A percentile compares a stretch with the other conserved stretches of the same genome.
phyloP scores from a whole-genome alignment of 164 flowering plant species.

The Magnolia officinalis region DNA sequence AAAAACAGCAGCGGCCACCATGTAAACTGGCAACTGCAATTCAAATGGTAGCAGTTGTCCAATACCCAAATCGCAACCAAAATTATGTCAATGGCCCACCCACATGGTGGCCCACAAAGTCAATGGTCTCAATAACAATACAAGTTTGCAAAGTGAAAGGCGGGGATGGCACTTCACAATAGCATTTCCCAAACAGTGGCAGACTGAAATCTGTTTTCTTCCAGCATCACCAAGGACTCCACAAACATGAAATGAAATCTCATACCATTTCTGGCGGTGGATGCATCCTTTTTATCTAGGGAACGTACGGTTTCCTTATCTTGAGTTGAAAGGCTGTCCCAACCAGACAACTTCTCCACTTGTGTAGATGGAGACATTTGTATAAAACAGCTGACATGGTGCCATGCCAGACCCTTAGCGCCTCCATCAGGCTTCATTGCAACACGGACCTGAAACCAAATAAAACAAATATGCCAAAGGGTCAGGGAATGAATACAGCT shows the following conservation, averaged over 20 bases:
- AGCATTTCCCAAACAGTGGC: not conserved
- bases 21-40: too few relatives aligned
- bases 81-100: too few relatives aligned
- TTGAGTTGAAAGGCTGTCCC: conserved; percentile 58
- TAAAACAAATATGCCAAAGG: not conserved
- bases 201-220: not conserved
- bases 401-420: conserved; percentile 68
- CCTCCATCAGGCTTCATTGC: conserved; percentile 66
- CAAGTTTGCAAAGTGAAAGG: too few relatives aligned
- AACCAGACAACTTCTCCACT: conserved; percentile 65
- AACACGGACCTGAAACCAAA: conserved; percentile 57
- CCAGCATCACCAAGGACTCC: not conserved
- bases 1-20: too few relatives aligned
- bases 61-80: too few relatives aligned
- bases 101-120: too few relatives aligned
- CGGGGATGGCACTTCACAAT: too few relatives aligned
- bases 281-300: conserved; percentile 33
- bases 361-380: conserved; percentile 47
- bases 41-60: too few relatives aligned
- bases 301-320: conserved; percentile 46
- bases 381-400: conserved; percentile 82
- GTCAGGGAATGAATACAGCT: not conserved
- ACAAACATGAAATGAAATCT: not conserved
- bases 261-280: conserved; percentile 42
- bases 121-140: too few relatives aligned